Base-by-base conservation (phyloP, 805 yeast genomes). In the Metschnikowia vanudenii region DNA sequence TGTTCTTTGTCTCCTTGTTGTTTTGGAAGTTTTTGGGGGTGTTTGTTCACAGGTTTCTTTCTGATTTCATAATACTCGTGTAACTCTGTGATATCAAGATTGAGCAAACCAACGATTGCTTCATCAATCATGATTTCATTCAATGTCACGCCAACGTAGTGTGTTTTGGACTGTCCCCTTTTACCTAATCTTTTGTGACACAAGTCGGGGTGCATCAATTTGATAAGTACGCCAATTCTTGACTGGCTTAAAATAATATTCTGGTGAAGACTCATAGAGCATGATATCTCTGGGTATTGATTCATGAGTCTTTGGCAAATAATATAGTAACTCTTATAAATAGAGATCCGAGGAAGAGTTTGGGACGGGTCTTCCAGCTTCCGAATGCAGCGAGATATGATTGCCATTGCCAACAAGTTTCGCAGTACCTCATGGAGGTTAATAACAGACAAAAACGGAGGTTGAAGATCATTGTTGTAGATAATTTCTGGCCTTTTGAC, bases 151-250 rank as follows among this genome's bases (percentile, higher is more conserved):
- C 75, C 75, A 39, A 70, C 57, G 49, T 71, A 71, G 44, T 71
- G 68, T 48, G 69, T 71, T 51, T 70, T 71, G 5, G 75, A 71
- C 41, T 68, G 73, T n/a, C 76, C 76, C 35, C 76, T 52, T 43
- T n/a, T n/a, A n/a, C n/a, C n/a, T n/a, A n/a, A n/a, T n/a, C n/a
- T n/a, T n/a, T n/a, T n/a, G n/a, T n/a, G 66, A 59, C 3, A 75
- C 76, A 37, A 71, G 59, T 43, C 76, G 1, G 76, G 76, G 48
- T 65, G 69, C 8, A 69, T 71, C 37, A 69, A 51, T 51, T 71
- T 71, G 44, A 70, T 67, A 33, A 71, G 56, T 47, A 70, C 71
- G 4, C 76, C 76, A 19, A 71, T 51, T 47, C 68, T 68, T 8
- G 73, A 67, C 45, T 68, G 75, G 1, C 75, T 74, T 37, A 71